Percentiles rank a stretch among this genome's conserved stretches.
phyloP scores from a whole-genome alignment of 805 yeast genomes.

The Ogataea philodendri region DNA sequence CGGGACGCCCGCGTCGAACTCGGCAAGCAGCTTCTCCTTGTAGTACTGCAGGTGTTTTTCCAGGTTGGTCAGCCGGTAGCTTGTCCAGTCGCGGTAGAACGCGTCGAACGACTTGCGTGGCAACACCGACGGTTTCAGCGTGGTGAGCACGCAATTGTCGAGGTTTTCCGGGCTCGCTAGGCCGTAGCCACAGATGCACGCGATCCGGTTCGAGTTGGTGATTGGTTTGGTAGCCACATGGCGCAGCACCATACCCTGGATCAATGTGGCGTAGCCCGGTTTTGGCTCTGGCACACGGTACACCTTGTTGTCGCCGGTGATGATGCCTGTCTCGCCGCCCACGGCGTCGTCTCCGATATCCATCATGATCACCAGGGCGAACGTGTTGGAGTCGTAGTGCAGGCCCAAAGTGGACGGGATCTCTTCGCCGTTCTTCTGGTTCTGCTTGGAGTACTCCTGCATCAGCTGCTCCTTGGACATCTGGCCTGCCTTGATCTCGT shows the following conservation, averaged over 20 bases:
- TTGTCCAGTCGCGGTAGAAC: conserved; percentile 36
- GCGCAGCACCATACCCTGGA: conserved; percentile 46
- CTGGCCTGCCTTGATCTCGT: conserved; percentile 14
- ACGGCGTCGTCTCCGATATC: conserved; percentile 46
- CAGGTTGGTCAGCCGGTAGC: conserved; percentile 31
- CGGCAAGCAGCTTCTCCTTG: conserved; percentile 21
- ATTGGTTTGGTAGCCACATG: conserved; percentile 49
- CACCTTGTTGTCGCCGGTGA: conserved; percentile 39
- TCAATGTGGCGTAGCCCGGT: conserved; percentile 45
- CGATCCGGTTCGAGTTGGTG: conserved; percentile 35
- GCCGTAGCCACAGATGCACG: conserved; percentile 31
- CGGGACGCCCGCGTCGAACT: conserved; percentile 20
- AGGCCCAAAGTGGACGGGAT: conserved; percentile 47
- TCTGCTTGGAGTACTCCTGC: conserved; percentile 15
- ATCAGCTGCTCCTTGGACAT: conserved; percentile 20
- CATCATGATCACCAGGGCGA: conserved; percentile 49
- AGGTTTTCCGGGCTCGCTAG: conserved; percentile 29
- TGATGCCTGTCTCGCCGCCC: conserved; percentile 50
- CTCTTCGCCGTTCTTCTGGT: conserved; percentile 32
- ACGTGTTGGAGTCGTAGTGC: conserved; percentile 47
- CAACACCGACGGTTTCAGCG: conserved; percentile 34
- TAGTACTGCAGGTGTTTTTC: conserved; percentile 26
- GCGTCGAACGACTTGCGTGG: conserved; percentile 34
- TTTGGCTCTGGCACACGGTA: conserved; percentile 40
- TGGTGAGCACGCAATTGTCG: conserved; percentile 33